A percentile compares a stretch with the other conserved stretches of the same genome.
These are phyloP conservation scores for Saitozyma podzolica DNA, from an alignment of 768 basidiomycete genomes.

Conservation along the genomic window DNA sequence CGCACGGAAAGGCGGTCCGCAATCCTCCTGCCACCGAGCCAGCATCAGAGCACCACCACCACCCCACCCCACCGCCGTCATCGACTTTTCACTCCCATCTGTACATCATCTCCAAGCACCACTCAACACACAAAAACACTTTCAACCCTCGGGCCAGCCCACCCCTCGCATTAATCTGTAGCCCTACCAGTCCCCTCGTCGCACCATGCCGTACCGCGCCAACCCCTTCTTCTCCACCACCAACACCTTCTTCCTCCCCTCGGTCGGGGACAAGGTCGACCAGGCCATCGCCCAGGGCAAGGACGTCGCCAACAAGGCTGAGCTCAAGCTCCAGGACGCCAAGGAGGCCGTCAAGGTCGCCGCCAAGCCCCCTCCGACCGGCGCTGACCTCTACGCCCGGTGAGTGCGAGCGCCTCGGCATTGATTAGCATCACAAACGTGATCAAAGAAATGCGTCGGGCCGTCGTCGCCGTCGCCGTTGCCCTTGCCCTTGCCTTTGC, in stretches of 20 bases:
- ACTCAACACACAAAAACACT: too few species aligned
- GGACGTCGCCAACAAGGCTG: slow-evolving; percentile 35
- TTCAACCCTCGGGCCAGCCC: too few species aligned
- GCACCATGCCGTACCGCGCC: slow-evolving; percentile 34
- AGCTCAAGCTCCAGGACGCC: slow-evolving; percentile 43
- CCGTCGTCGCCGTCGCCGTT: background rate
- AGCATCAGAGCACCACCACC: too few species aligned
- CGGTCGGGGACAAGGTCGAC: slow-evolving; percentile 52
- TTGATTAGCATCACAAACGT: slow-evolving; percentile 1
- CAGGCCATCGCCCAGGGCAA: slow-evolving; percentile 39
- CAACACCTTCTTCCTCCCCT: slow-evolving; percentile 47
- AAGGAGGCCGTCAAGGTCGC: slow-evolving; percentile 46
- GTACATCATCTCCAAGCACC: too few species aligned
- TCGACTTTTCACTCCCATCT: too few species aligned
- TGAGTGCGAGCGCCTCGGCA: slow-evolving; percentile 13
- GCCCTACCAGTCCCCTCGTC: background rate
- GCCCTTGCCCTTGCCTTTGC: background rate
- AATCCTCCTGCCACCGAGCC: too few species aligned
- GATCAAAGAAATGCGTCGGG: background rate
- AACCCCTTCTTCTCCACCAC: slow-evolving; percentile 53
- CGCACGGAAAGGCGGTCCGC: too few species aligned
- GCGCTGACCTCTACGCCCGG: slow-evolving; percentile 51
- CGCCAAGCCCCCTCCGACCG: slow-evolving; percentile 39
- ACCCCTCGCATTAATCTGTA: too few species aligned
- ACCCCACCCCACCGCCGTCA: too few species aligned